Base-by-base conservation (phyloP, 2,329 filamentous ascomycete genomes). In the Talaromyces sp. region DNA sequence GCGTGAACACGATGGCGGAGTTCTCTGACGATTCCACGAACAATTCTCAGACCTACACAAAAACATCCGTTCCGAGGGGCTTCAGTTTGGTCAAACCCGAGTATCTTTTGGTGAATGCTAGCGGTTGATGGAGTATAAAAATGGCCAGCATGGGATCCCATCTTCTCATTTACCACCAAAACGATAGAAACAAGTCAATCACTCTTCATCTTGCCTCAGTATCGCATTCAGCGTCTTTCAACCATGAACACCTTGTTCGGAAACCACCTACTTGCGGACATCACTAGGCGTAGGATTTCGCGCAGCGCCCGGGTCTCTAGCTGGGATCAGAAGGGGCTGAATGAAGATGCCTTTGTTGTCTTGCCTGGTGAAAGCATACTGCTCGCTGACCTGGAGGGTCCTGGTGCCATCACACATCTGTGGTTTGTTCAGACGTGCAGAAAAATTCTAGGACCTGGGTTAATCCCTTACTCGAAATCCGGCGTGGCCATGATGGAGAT, bases 401-500 rank as follows among this genome's bases (percentile, higher is more conserved):
- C 70, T 10, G 71, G 71, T n/a, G 64, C 64, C 17, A 73, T 73
- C 59, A 73, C 70, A 35, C 54, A 56, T 46, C 54, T 56, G 24
- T 56, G 54, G 54, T 56, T 56, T 56, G 71, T 73, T 24, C 71
- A 73, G 60, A 72, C 71, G 26, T 73, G 71, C 60, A 70, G 71
- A 51, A 67, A 67, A 32, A 72, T 73, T 49, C 58, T 73, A 7
- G 71, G 71, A 17, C 71, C 71, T 1, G 70, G 71, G 1, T 63
- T 73, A 35, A 71, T 72, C 27, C 70, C 70, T 1, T 73, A 73
- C 64, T 67, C 68, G 52, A 72, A 73, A 59, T 72, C 70, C 10
- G 71, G 71, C 1, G 70, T 72, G 1, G 70, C 70, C n/a, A 73
- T 73, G 71, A 68, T 71, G 64, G 71, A 73, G 61, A 65, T 72